Evolutionary conservation across 768 basidiomycete genomes (phyloP).

Genomic region (Lactifluus pinguis): DNA sequence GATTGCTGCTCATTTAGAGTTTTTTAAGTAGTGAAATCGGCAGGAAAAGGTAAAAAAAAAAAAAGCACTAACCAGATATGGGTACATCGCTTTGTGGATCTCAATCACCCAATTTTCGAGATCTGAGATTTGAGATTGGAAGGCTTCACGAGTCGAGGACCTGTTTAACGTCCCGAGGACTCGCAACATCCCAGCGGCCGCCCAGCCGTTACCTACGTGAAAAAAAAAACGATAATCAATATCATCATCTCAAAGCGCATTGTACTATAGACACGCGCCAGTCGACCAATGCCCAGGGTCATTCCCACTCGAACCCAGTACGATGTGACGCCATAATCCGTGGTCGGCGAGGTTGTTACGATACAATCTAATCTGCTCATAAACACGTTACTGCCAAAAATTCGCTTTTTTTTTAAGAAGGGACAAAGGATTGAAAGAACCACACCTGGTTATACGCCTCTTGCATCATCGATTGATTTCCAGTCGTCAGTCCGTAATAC

Average conservation of each 20-base stretch:
- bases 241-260: too few relatives aligned
- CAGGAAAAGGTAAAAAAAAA: background rate
- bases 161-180: slow-evolving; percentile 66
- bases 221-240: too few relatives aligned
- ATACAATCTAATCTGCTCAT: slow-evolving; percentile 47
- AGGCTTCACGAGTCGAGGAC: slow-evolving; percentile 42
- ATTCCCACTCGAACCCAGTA: slow-evolving; percentile 40
- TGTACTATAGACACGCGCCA: slow-evolving; percentile 32
- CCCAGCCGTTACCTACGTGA: slow-evolving; percentile 74
- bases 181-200: slow-evolving; percentile 77
- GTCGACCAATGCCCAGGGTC: slow-evolving; percentile 79
- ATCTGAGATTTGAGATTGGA: slow-evolving; percentile 47
- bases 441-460: slow-evolving; percentile 56
- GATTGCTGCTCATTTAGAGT: slow-evolving; percentile 29
- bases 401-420: too few relatives aligned
- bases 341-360: slow-evolving; percentile 52
- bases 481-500: slow-evolving; percentile 61
- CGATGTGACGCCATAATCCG: slow-evolving; percentile 72
- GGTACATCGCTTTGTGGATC: slow-evolving; percentile 67
- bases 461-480: slow-evolving; percentile 47
- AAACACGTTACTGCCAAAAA: background rate
- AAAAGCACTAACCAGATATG: slow-evolving; percentile 38
- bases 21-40: background rate
- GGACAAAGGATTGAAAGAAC: too few relatives aligned
- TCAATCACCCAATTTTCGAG: slow-evolving; percentile 59